phyloP scores from a whole-genome alignment of 1,284 basidiomycete genomes.

The Puccinia polysora region DNA sequence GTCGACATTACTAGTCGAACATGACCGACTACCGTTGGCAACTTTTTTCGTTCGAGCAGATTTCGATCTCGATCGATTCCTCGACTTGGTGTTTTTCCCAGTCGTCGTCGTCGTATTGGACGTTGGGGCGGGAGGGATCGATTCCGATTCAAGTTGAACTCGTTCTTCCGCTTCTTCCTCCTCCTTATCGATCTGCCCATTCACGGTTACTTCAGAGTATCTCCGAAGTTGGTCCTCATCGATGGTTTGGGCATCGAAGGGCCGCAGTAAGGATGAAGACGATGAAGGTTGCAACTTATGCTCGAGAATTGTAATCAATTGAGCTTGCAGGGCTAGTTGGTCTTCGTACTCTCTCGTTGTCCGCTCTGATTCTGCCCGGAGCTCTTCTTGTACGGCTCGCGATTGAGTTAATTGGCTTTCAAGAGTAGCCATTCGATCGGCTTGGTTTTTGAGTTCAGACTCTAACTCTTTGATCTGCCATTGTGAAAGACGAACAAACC shows the following conservation, averaged over 20 bases:
- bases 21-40: not conserved
- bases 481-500: not conserved
- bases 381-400: not conserved
- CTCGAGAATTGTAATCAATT: conserved; percentile 5
- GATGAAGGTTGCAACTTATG: not conserved
- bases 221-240: conserved; percentile 12
- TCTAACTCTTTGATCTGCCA: not conserved
- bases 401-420: not conserved
- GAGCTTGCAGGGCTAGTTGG: not conserved
- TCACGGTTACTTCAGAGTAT: conserved; percentile 23
- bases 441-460: not conserved
- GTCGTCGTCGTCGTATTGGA: too few relatives aligned
- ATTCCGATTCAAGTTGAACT: too few relatives aligned
- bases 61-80: not conserved
- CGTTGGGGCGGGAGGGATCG: not conserved
- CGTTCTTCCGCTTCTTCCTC: not conserved
- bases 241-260: not conserved
- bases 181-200: conserved; percentile 2
- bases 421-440: not conserved
- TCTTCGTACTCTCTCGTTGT: not conserved
- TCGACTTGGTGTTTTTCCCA: not conserved
- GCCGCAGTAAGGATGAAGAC: not conserved
- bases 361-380: not conserved
- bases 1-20: too few relatives aligned
- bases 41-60: not conserved